Base-by-base conservation (phyloP, 2,329 filamentous ascomycete species). In the Fusarium compactum region DNA sequence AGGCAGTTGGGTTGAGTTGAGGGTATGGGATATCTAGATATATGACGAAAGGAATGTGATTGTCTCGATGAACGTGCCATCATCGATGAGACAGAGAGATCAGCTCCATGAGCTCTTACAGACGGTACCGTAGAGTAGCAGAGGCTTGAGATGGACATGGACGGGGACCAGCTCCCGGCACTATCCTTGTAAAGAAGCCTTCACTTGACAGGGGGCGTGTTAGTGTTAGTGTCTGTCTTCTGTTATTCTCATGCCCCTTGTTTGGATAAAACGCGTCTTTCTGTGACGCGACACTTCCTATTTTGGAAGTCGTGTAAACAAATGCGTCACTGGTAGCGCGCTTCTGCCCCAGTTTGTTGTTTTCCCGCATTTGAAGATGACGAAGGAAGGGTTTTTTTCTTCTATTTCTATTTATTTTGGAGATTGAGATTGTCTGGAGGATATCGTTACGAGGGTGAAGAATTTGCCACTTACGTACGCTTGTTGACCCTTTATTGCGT, bases 291-390 rank as follows among this genome's bases (percentile, higher is more conserved):
- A 78, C 79, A 79, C 59, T 53, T 68, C 73, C 22, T 1, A 32
- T 65, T 68, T 32, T 48, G 71, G 79, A 65, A 80, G 75, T 22
- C 62, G 51, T 70, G 77, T 80, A 80, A 80, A 80, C 79, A 80
- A 79, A 80, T 78, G 78, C 77, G 76, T 78, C 77, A 78, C 75
- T 74, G 52, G 68, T 59, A 67, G 52, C 65, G 71, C 62, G 69
- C 62, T 43, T 46, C 46, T 65, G 48, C 61, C 65, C 57, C 53
- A 63, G 45, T 55, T 53, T 66, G 60, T 69, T 72, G 40, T 61
- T 72, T 58, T 58, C 46, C 67, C 69, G 64, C 64, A 66, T 66
- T 57, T 52, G 34, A 43, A 65, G 48, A 50, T 65, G 46, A 65
- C 46, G 61, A 44, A 65, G 45, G 61, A 44, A 65, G 45, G 48